Percentiles rank a stretch among this genome's conserved stretches.
Conservation (phyloP, 2,329 filamentous ascomycete species). For the Hypoxylon sp. region DNA sequence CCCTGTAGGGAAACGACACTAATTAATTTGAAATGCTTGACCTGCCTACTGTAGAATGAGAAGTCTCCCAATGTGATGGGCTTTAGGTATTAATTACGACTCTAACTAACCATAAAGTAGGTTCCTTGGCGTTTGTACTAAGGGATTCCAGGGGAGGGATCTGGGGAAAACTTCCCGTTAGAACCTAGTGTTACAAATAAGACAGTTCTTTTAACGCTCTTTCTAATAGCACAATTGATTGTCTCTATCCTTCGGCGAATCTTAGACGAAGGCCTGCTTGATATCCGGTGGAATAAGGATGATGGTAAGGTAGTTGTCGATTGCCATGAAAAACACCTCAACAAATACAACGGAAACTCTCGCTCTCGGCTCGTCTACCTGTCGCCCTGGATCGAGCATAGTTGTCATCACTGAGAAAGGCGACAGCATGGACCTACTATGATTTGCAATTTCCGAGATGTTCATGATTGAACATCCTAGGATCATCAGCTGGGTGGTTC, state of each 20-base stretch:
- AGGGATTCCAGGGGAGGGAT: not conserved
- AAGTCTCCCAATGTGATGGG: not conserved
- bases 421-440: not conserved
- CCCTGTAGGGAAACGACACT: not conserved
- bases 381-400: not conserved
- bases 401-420: not conserved
- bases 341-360: not conserved
- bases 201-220: too few relatives aligned
- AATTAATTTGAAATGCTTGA: not conserved
- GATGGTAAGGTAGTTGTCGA: not conserved
- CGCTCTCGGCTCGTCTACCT: not conserved
- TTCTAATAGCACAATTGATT: not conserved
- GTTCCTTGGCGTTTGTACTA: constrained; percentile 3
- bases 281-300: not conserved
- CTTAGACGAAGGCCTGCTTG: not conserved
- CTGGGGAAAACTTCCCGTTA: not conserved
- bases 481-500: constrained; percentile 18
- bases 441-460: constrained; percentile 31
- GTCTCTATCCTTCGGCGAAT: not conserved
- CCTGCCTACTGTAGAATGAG: not conserved
- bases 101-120: not conserved
- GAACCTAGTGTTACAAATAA: not conserved
- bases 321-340: not conserved
- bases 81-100: not conserved
- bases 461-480: constrained; percentile 22